phyloP scores from a whole-genome alignment of 2,329 filamentous ascomycete genomes.

The Pyrenophora seminiperda region DNA sequence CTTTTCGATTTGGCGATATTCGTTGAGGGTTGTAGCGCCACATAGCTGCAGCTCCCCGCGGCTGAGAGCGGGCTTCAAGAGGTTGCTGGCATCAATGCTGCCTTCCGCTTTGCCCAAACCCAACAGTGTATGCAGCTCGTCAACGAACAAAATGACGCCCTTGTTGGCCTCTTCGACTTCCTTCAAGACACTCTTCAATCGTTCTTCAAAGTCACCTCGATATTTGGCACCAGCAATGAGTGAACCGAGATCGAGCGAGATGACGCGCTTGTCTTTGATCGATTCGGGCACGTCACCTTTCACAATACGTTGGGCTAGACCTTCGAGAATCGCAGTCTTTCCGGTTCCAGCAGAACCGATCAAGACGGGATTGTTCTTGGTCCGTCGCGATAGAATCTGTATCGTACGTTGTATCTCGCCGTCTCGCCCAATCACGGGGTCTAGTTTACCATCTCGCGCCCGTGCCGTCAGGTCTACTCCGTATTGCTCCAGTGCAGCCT shows the following conservation, averaged over 20 bases:
- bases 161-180: slow-evolving; percentile 91
- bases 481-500: slow-evolving; percentile 87
- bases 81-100: slow-evolving; percentile 93
- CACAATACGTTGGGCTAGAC: slow-evolving; percentile 86
- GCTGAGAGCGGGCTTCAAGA: slow-evolving; percentile 91
- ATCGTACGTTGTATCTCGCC: slow-evolving; percentile 92
- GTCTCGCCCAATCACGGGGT: slow-evolving; percentile 94
- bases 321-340: slow-evolving; percentile 92
- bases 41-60: slow-evolving; percentile 93
- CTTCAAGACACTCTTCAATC: slow-evolving; percentile 85
- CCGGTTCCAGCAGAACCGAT: slow-evolving; percentile 90
- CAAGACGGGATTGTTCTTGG: slow-evolving; percentile 95
- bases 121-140: slow-evolving; percentile 89
- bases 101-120: slow-evolving; percentile 95
- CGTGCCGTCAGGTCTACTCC: slow-evolving; percentile 86
- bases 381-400: slow-evolving; percentile 87
- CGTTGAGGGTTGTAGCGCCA: slow-evolving; percentile 88
- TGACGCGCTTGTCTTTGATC: slow-evolving; percentile 90
- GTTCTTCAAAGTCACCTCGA: slow-evolving; percentile 92
- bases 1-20: slow-evolving; percentile 94
- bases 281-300: slow-evolving; percentile 93
- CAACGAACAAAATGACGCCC: slow-evolving; percentile 90
- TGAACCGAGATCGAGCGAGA: slow-evolving; percentile 85
- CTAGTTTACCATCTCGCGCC: slow-evolving; percentile 86
- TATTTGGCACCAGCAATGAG: slow-evolving; percentile 97